phyloP scores from a whole-genome alignment of 2,329 filamentous ascomycete species.

The Botryosphaeria dothidea region DNA sequence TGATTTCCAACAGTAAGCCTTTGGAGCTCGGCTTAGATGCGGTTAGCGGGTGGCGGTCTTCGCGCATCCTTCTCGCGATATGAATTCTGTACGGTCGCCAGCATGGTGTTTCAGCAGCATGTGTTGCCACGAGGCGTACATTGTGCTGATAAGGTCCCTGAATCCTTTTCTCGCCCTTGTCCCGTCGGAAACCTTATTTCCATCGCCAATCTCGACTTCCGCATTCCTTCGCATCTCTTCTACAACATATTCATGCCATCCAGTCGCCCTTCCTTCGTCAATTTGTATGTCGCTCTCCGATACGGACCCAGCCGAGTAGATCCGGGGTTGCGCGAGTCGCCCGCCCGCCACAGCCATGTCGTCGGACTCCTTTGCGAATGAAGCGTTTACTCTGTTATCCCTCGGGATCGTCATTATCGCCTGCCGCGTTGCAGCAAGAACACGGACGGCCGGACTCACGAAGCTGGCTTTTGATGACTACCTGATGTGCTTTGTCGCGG shows the following conservation, averaged over 20 bases:
- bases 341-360: not conserved
- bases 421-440: conserved; percentile 54
- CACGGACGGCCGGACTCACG: conserved; percentile 49
- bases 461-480: conserved; percentile 62
- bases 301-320: not conserved
- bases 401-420: conserved; percentile 47
- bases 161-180: too few relatives aligned
- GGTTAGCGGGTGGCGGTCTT: not conserved
- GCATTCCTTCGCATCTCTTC: too few relatives aligned
- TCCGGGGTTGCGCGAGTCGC: too few relatives aligned
- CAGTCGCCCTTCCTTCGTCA: too few relatives aligned
- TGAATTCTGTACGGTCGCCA: not conserved
- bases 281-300: too few relatives aligned
- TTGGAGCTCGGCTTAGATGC: not conserved
- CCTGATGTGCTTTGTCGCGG: conserved; percentile 53
- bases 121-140: not conserved
- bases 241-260: too few relatives aligned
- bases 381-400: conserved; percentile 20
- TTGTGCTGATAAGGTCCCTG: not conserved
- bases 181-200: too few relatives aligned
- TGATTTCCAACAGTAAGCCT: too few relatives aligned
- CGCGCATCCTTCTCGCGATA: not conserved
- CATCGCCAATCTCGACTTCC: too few relatives aligned
- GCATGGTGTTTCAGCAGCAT: too few relatives aligned
- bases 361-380: not conserved